Evolutionary conservation across 2,329 filamentous ascomycete genomes (phyloP), one percentile per base, ranked within the genome.

Genomic region (Cadophora luteo-olivacea): DNA sequence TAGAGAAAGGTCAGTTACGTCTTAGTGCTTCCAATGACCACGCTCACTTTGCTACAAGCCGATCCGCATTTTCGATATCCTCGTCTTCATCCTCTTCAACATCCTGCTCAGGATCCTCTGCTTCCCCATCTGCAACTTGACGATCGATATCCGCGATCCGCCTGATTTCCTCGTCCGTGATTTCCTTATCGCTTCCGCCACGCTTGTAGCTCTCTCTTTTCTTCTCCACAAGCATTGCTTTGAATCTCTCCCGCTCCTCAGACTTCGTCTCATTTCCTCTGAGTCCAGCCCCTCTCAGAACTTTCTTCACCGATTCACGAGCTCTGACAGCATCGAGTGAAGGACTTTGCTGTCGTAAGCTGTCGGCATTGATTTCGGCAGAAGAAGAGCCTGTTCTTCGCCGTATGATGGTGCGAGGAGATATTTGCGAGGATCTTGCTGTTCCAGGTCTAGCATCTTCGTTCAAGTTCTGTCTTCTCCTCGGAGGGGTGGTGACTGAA

Each of bases 161-260:
- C n/a, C 22, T 33, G 32, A 64, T 51, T 11, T 64, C 60, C 11
- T 64, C 65, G 2, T 4, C n/a, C 3, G 49, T 48, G 8, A 64
- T 16, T 12, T 55, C 60, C 24, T 41, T 52, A 24, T 67, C 65
- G 12, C 52, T 61, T n/a, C 65, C 65, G 6, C 58, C 61, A 38
- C 51, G 62, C 16, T 52, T 67, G 29, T 63, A 67, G 14, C 58
- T 64, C 16, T 24, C 61, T 41, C 36, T 51, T 0, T 36, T 60
- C 48, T 52, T 52, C 49, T 58, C 60, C 6, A 11, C 4, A 33
- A 64, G 52, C 60, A 67, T 24, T 6, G 36, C 32, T 29, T 64
- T 25, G 19, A 64, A 64, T 51, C 65, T 33, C 24, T 25, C 38
- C 2, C 51, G 52, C 16, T 51, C 49, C 36, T 64, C 51, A 3